Percentiles rank a stretch among this genome's conserved stretches.
Evolutionary conservation across 768 basidiomycete genomes (phyloP).

Genomic region (Fomitopsis pulvina): DNA sequence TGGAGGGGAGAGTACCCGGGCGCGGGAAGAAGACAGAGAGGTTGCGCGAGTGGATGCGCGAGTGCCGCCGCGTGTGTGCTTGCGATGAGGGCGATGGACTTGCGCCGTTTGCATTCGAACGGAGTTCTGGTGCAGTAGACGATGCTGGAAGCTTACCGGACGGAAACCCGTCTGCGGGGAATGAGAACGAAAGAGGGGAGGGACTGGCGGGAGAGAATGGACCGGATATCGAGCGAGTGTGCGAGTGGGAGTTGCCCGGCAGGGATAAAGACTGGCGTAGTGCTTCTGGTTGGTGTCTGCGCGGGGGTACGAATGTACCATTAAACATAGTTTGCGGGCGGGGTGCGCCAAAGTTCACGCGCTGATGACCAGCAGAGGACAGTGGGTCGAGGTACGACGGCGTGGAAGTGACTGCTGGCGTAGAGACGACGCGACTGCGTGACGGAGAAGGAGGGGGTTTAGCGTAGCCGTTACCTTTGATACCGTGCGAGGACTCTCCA

Average conservation of each 20-base stretch:
- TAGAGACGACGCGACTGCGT: constrained; percentile 19
- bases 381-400: constrained; percentile 18
- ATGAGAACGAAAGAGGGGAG: constrained; percentile 42
- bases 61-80: constrained; percentile 40
- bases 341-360: constrained; percentile 20
- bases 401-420: constrained; percentile 16
- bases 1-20: constrained; percentile 54
- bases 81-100: constrained; percentile 18
- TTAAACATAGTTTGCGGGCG: constrained; percentile 12
- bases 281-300: constrained; percentile 18
- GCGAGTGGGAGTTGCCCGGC: constrained; percentile 29
- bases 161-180: constrained; percentile 18
- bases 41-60: constrained; percentile 84
- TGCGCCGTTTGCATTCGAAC: constrained; percentile 8
- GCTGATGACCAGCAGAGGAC: constrained; percentile 25
- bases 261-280: constrained; percentile 26
- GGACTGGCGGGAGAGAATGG: constrained; percentile 43
- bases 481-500: constrained; percentile 8
- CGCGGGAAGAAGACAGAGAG: constrained; percentile 88
- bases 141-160: constrained; percentile 12
- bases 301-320: neutral
- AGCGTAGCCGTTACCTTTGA: neutral
- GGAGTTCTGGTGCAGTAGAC: constrained; percentile 11
- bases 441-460: neutral
- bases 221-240: constrained; percentile 44